phyloP scores from a whole-genome alignment of 2,329 filamentous ascomycete species.

The Stagonosporopsis tanaceti region DNA sequence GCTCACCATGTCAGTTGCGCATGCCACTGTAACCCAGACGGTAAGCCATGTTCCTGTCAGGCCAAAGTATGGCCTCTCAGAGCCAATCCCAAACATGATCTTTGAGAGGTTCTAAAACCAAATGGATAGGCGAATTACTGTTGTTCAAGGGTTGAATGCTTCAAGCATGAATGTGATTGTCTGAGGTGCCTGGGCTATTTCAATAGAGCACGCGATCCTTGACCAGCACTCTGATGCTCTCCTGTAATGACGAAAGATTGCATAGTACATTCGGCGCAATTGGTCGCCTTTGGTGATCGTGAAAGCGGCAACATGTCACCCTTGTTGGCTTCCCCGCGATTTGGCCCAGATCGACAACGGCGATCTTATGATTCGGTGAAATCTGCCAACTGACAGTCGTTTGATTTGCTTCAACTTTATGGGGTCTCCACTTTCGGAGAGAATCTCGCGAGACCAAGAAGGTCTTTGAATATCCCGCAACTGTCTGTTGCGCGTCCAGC shows the following conservation, averaged over 20 bases:
- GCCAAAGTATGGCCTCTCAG: slow-evolving; percentile 60
- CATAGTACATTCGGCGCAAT: slow-evolving; percentile 8
- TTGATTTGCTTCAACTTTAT: slow-evolving; percentile 2
- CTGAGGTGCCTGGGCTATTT: slow-evolving; percentile 2
- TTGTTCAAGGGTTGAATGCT: background rate
- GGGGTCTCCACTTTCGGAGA: slow-evolving; percentile 12
- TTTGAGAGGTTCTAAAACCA: background rate
- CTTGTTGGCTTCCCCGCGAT: slow-evolving; percentile 14
- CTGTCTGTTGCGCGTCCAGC: background rate
- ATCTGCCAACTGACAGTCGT: background rate
- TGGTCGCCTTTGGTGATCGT: slow-evolving; percentile 11
- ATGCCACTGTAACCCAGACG: slow-evolving; percentile 62
- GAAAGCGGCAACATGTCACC: slow-evolving; percentile 10
- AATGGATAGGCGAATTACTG: background rate
- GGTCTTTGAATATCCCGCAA: background rate
- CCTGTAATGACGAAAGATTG: slow-evolving; percentile 19
- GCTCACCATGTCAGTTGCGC: slow-evolving; percentile 32
- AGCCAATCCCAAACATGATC: slow-evolving; percentile 22
- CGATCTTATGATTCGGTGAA: slow-evolving; percentile 11
- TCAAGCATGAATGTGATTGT: background rate
- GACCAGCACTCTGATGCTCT: background rate
- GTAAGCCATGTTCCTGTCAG: slow-evolving; percentile 64
- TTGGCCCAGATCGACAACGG: slow-evolving; percentile 11
- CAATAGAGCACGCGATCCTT: slow-evolving; percentile 3
- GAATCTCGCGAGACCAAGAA: slow-evolving; percentile 11